Conservation (phyloP, 257 asterid genomes). For the Mentha longifolia region DNA sequence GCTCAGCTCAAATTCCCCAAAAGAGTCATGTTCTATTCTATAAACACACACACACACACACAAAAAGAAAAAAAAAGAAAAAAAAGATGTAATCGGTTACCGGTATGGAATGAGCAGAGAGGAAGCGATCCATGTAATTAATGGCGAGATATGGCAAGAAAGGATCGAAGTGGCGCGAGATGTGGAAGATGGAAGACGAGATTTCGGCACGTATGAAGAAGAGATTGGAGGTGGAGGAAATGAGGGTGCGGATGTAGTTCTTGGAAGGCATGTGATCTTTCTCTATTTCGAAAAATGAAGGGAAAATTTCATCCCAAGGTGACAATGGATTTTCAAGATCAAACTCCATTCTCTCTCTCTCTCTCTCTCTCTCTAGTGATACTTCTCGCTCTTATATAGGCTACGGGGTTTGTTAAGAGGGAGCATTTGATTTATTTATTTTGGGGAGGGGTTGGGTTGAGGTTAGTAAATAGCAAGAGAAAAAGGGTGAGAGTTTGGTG, state of each 20-base stretch:
- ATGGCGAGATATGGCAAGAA: constrained; percentile 58
- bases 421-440: too few species aligned
- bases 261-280: constrained; percentile 61
- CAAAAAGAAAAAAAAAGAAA: not conserved
- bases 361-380: not conserved
- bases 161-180: constrained; percentile 44
- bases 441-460: not conserved
- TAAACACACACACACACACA: not conserved
- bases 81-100: not conserved
- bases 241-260: constrained; percentile 38
- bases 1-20: not conserved
- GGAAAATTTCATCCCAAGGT: constrained; percentile 25
- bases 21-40: too few species aligned
- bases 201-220: constrained; percentile 44
- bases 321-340: constrained; percentile 74
- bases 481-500: constrained; percentile 28
- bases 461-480: constrained; percentile 25
- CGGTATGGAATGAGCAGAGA: constrained; percentile 48
- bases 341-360: constrained; percentile 51
- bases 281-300: constrained; percentile 43
- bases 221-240: constrained; percentile 19
- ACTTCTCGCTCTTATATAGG: constrained; percentile 21
- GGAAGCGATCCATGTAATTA: constrained; percentile 75
- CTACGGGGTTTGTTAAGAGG: constrained; percentile 18
- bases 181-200: constrained; percentile 41